Evolutionary conservation across 2,329 filamentous ascomycete genomes (phyloP).

Genomic region (Colletotrichum scovillei): DNA sequence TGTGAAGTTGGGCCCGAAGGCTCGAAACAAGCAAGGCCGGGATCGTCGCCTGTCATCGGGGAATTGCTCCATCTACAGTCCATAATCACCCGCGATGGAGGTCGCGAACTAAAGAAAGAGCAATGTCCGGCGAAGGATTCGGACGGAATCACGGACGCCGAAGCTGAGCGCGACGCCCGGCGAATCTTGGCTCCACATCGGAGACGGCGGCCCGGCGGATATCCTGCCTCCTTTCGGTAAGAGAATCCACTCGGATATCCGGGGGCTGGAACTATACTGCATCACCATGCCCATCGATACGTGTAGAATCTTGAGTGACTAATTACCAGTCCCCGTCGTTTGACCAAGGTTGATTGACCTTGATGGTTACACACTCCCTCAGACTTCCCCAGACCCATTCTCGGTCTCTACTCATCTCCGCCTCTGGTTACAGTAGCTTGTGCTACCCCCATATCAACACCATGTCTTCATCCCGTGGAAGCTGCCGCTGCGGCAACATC

Average conservation of each 20-base stretch:
- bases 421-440: neutral
- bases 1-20: neutral
- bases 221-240: neutral
- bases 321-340: neutral
- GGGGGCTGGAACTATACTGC: too few relatives aligned
- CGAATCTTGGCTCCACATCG: neutral
- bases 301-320: neutral
- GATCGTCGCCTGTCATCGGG: neutral
- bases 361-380: neutral
- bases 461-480: neutral
- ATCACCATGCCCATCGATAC: neutral
- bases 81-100: neutral
- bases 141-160: too few relatives aligned
- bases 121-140: too few relatives aligned
- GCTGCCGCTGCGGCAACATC: neutral
- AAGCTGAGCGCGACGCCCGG: too few relatives aligned
- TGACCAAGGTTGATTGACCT: neutral
- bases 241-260: neutral
- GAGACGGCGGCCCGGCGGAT: neutral
- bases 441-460: neutral
- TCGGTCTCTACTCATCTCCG: neutral
- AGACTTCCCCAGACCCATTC: neutral
- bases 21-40: neutral
- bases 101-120: too few relatives aligned
- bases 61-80: neutral